phyloP scores from a whole-genome alignment of 306 rosid species.

The Quercus berberidifolia region DNA sequence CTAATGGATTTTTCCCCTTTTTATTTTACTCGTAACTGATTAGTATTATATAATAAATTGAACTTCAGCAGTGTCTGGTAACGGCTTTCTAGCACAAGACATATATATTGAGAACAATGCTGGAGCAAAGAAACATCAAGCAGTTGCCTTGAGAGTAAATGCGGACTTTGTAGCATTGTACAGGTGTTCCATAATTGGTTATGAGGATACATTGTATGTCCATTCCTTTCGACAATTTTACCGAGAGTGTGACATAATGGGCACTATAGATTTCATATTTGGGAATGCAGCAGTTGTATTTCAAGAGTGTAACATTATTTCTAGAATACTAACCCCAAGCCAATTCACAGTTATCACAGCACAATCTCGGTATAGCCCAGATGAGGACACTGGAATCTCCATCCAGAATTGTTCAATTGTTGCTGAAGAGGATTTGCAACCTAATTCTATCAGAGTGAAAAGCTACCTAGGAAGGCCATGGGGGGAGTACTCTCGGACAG shows the following conservation, averaged over 20 bases:
- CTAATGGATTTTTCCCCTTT: too few relatives aligned
- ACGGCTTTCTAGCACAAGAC: slow-evolving; percentile 76
- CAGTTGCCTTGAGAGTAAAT: slow-evolving; percentile 70
- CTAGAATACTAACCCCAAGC: slow-evolving; percentile 49
- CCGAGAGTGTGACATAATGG: slow-evolving; percentile 70
- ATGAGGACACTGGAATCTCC: slow-evolving; percentile 72
- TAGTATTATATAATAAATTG: too few relatives aligned
- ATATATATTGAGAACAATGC: slow-evolving; percentile 63
- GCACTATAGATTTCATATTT: slow-evolving; percentile 70
- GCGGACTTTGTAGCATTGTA: slow-evolving; percentile 63
- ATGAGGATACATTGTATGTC: slow-evolving; percentile 66
- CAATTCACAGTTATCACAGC: slow-evolving; percentile 68
- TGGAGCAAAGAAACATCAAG: slow-evolving; percentile 71
- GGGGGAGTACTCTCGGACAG: slow-evolving; percentile 55
- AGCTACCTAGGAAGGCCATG: slow-evolving; percentile 82
- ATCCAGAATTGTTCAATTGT: slow-evolving; percentile 65
- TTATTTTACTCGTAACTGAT: too few relatives aligned
- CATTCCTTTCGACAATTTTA: slow-evolving; percentile 83
- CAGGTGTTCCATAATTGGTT: slow-evolving; percentile 54
- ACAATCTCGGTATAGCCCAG: slow-evolving; percentile 49
- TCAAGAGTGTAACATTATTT: slow-evolving; percentile 51
- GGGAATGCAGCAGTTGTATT: slow-evolving; percentile 76
- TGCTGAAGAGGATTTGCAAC: slow-evolving; percentile 39
- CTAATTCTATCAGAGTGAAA: slow-evolving; percentile 28
- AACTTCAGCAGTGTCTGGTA: slow-evolving; percentile 66